Evolutionary conservation across 2,329 filamentous ascomycete genomes (phyloP).

Genomic region (Ceratocystis harringtonii): DNA sequence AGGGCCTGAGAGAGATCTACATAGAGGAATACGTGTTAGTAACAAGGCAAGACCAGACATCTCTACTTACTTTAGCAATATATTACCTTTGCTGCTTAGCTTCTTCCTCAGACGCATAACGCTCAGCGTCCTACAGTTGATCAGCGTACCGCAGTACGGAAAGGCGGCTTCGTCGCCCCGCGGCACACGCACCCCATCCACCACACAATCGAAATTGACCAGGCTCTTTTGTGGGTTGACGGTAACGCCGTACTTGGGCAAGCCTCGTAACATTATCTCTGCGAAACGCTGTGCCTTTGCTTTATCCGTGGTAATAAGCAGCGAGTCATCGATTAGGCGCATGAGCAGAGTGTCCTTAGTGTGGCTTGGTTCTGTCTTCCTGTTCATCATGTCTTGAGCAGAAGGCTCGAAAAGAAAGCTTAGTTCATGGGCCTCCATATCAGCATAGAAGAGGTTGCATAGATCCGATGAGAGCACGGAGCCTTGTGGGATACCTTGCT

Average conservation of each 20-base stretch:
- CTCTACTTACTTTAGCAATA: not conserved
- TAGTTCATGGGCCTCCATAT: conserved; percentile 59
- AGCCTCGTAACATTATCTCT: conserved; percentile 61
- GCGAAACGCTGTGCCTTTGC: conserved; percentile 58
- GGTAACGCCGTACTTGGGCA: conserved; percentile 64
- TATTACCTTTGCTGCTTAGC: conserved; percentile 35
- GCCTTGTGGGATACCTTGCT: conserved; percentile 79
- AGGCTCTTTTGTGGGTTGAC: conserved; percentile 69
- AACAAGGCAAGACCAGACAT: not conserved
- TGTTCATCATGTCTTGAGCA: not conserved
- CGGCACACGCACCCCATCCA: conserved; percentile 39
- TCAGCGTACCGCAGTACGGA: conserved; percentile 73
- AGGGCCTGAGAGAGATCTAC: conserved; percentile 47
- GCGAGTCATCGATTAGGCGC: conserved; percentile 55
- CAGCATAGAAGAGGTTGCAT: conserved; percentile 92
- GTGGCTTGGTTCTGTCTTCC: not conserved
- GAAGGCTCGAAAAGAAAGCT: conserved; percentile 38
- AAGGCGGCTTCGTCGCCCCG: conserved; percentile 39
- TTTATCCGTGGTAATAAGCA: conserved; percentile 63
- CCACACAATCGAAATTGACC: conserved; percentile 59
- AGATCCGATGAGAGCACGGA: conserved; percentile 74
- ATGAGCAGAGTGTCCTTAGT: not conserved
- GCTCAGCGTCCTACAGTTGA: conserved; percentile 60
- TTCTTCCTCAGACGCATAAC: conserved; percentile 53
- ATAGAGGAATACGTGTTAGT: not conserved